Evolutionary conservation across 2,329 filamentous ascomycete species (phyloP), one percentile per base, ranked within the genome.

Genomic region (Xylaria sp.): DNA sequence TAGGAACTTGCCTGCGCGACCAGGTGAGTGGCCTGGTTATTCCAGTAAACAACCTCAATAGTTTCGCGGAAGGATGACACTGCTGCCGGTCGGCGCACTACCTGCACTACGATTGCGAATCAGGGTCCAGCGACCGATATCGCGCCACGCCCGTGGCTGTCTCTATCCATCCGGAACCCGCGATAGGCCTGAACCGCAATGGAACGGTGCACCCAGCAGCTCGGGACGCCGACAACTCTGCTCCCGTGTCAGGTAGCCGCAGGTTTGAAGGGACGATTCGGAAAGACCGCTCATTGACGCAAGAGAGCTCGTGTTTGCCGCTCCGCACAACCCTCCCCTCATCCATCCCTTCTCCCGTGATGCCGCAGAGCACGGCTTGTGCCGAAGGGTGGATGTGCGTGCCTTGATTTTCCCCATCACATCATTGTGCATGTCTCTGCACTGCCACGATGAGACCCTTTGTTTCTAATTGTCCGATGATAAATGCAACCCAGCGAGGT

Each of bases 371-470:
- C 28, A 64, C 61, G 61, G 61, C 46, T 57, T 57, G 23, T 64
- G 19, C 61, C 57, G 61, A 52, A 52, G 63, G 63, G 49, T 42
- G 49, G 31, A 43, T 49, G 28, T 55, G 55, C 42, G 37, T 63
- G 51, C 60, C 63, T 43, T 58, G 63, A 31, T 31, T 57, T 62
- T 65, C 23, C n/a, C n/a, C 17, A 61, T 59, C 56, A 15, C 55
- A 63, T 63, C 55, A 59, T 59, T 35, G 43, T 57, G 60, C 57
- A 61, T 57, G 55, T 61, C 60, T 59, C 55, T 66, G 63, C 63
- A 66, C 63, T 63, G 63, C 60, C 63, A 63, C 60, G 52, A 57
- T 60, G 52, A 66, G 53, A 61, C 57, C 63, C 60, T 51, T 57
- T 14, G 19, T 23, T n/a, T 45, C 35, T 55, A 66, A 50, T 51